Evolutionary conservation across 306 rosid genomes (phyloP).

Genomic region (Ceratonia siliqua): DNA sequence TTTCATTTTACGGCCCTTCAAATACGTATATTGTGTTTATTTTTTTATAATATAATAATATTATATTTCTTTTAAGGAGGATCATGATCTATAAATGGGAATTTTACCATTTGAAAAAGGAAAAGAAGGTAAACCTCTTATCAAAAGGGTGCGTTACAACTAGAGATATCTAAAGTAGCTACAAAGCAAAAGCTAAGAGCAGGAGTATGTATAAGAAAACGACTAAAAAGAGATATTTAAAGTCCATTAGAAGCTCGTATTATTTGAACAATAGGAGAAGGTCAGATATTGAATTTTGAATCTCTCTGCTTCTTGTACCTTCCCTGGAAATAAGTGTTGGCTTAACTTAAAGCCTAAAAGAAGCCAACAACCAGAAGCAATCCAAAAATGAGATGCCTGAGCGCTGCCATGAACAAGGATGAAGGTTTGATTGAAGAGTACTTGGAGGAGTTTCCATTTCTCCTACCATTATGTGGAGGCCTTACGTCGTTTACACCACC

Average conservation of each 20-base stretch:
- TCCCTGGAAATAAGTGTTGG: not conserved
- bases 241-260: not conserved
- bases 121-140: not conserved
- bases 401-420: slow-evolving; percentile 32
- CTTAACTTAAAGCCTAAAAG: slow-evolving; percentile 3
- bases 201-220: not conserved
- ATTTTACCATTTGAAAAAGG: not conserved
- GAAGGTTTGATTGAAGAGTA: slow-evolving; percentile 29
- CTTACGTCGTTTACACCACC: slow-evolving; percentile 39
- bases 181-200: not conserved
- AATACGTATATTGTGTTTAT: too few species aligned
- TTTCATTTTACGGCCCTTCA: too few species aligned
- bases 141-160: not conserved
- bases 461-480: slow-evolving; percentile 34
- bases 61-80: too few species aligned
- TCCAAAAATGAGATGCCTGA: slow-evolving; percentile 31
- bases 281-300: not conserved
- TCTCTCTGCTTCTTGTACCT: not conserved
- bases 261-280: not conserved
- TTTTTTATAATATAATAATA: too few species aligned
- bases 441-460: slow-evolving; percentile 32
- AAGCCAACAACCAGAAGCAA: slow-evolving; percentile 37
- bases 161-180: too few species aligned
- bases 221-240: not conserved
- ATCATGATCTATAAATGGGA: not conserved